phyloP scores from a whole-genome alignment of 2,329 filamentous ascomycete species.

The Colletotrichum ledebouriae region DNA sequence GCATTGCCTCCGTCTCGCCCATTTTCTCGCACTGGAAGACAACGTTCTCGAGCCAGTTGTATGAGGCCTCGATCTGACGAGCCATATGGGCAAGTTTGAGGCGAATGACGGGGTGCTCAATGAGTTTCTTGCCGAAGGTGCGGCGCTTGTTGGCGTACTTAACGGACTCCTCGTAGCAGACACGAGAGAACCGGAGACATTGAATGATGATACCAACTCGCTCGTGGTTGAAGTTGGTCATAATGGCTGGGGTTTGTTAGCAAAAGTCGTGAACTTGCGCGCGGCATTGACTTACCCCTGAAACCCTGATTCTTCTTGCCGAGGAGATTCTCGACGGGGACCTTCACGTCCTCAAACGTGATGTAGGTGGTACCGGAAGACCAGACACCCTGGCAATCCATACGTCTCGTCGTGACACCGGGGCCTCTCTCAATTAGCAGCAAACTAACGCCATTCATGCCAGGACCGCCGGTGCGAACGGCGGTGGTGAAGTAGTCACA shows the following conservation, averaged over 20 bases:
- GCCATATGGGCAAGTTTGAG: slow-evolving; percentile 99
- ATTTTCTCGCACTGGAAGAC: slow-evolving; percentile 95
- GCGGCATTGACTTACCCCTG: slow-evolving; percentile 68
- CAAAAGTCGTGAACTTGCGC: not conserved
- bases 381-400: slow-evolving; percentile 99
- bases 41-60: slow-evolving; percentile 95
- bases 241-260: slow-evolving; percentile 75
- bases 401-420: slow-evolving; percentile 91
- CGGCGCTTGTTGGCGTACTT: slow-evolving; percentile 98
- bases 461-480: slow-evolving; percentile 87
- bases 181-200: slow-evolving; percentile 92
- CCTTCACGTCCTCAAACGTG: slow-evolving; percentile 99
- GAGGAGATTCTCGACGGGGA: slow-evolving; percentile 97
- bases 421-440: slow-evolving; percentile 92
- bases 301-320: slow-evolving; percentile 99
- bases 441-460: slow-evolving; percentile 93
- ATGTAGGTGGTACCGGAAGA: slow-evolving; percentile 96
- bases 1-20: slow-evolving; percentile 95
- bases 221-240: slow-evolving; percentile 99
- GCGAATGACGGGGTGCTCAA: slow-evolving; percentile 96
- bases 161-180: slow-evolving; percentile 96
- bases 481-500: slow-evolving; percentile 97
- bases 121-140: slow-evolving; percentile 96
- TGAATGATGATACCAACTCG: slow-evolving; percentile 99
- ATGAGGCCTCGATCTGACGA: slow-evolving; percentile 95